These are phyloP conservation scores for Erysimum cheiri DNA, from an alignment of 441 rosid genomes.

Conservation along the genomic window DNA sequence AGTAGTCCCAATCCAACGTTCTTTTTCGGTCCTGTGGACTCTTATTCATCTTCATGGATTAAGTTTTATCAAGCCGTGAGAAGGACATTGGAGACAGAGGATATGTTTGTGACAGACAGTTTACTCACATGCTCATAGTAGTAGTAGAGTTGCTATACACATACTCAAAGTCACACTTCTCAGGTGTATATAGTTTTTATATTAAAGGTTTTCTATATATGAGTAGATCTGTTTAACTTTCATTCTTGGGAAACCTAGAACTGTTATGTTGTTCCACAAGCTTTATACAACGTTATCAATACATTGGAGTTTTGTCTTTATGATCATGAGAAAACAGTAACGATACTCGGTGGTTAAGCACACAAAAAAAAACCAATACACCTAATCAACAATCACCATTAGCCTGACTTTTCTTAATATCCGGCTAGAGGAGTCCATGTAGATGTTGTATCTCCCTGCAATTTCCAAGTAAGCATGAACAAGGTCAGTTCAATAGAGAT, in stretches of 20 bases:
- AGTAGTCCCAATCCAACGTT: conserved; percentile 87
- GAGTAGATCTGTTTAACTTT: conserved; percentile 29
- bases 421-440: conserved; percentile 27
- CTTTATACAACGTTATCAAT: conserved; percentile 39
- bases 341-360: conserved; percentile 13
- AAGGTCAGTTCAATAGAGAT: conserved; percentile 6
- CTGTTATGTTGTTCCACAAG: conserved; percentile 28
- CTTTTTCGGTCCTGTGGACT: conserved; percentile 63
- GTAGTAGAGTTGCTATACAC: conserved; percentile 42
- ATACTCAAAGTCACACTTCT: conserved; percentile 40
- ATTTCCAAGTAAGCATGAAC: conserved; percentile 16
- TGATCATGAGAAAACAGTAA: conserved; percentile 26
- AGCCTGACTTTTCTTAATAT: conserved; percentile 24
- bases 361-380: conserved; percentile 21
- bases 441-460: conserved; percentile 31
- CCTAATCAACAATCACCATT: conserved; percentile 32
- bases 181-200: conserved; percentile 42
- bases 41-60: conserved; percentile 72
- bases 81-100: conserved; percentile 61
- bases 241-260: conserved; percentile 28
- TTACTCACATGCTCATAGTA: conserved; percentile 75
- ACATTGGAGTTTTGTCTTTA: conserved; percentile 38
- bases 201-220: conserved; percentile 31
- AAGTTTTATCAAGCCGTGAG: conserved; percentile 70
- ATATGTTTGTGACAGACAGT: conserved; percentile 55